A percentile compares a stretch with the other conserved stretches of the same genome.
phyloP scores from a whole-genome alignment of 2,329 filamentous ascomycete species.

The Cladosporium sp. region DNA sequence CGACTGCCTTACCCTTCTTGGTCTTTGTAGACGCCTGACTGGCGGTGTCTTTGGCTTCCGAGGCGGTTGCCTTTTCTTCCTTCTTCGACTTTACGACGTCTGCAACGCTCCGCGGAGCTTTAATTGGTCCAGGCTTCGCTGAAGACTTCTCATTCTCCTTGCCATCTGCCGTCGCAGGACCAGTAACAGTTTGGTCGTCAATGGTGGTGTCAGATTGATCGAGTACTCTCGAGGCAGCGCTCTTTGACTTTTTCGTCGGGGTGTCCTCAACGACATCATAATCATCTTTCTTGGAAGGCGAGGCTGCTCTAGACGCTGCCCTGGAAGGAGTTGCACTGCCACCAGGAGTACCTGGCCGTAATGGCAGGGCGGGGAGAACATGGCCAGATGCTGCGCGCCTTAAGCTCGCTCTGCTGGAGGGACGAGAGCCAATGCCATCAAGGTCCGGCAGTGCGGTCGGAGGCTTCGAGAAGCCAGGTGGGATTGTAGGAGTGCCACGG shows the following conservation, averaged over 20 bases:
- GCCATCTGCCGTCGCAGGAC: background rate
- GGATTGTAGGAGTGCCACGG: constrained; percentile 41
- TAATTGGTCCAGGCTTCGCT: constrained; percentile 15
- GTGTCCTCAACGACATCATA: constrained; percentile 17
- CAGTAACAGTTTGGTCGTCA: background rate
- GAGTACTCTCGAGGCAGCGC: background rate
- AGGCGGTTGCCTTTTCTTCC: background rate
- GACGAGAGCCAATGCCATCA: constrained; percentile 22
- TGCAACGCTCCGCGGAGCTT: constrained; percentile 3
- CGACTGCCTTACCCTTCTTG: constrained; percentile 1
- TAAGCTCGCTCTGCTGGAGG: constrained; percentile 33
- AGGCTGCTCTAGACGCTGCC: constrained; percentile 9
- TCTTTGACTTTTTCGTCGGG: constrained; percentile 18
- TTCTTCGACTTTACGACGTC: constrained; percentile 9
- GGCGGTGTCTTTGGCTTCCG: background rate
- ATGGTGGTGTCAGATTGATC: background rate
- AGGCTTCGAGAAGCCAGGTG: constrained; percentile 39
- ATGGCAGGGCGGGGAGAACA: constrained; percentile 36
- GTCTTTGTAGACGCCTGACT: background rate
- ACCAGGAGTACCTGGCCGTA: constrained; percentile 36
- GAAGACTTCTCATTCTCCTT: constrained; percentile 18
- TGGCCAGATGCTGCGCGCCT: constrained; percentile 25
- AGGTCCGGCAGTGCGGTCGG: constrained; percentile 24
- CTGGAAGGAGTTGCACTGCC: constrained; percentile 29
- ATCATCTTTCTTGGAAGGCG: constrained; percentile 19